A percentile compares a stretch with the other conserved stretches of the same genome.
These are phyloP conservation scores for Melanopsichium pennsylvanicum DNA, from an alignment of 1,284 basidiomycete species.

Conservation along the genomic window DNA sequence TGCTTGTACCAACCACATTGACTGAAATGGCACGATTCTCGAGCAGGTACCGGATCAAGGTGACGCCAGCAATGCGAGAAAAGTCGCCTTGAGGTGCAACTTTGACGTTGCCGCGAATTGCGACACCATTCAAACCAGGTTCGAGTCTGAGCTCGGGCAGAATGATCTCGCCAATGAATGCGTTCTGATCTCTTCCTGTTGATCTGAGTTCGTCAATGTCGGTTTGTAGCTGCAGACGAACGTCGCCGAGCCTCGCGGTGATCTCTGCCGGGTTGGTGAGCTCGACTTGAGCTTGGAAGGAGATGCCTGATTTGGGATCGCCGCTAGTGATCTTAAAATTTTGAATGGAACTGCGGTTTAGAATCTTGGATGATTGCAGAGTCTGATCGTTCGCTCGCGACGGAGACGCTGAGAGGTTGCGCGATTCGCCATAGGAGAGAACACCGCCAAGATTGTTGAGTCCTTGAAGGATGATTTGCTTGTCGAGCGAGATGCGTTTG, in stretches of 20 bases:
- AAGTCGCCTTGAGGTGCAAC: slow-evolving; percentile 8
- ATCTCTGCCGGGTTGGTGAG: slow-evolving; percentile 39
- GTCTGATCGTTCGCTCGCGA: too few relatives aligned
- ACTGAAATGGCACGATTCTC: slow-evolving; percentile 41
- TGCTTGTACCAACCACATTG: slow-evolving; percentile 19
- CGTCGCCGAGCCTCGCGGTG: slow-evolving; percentile 19
- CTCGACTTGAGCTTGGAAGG: slow-evolving; percentile 33
- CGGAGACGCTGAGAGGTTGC: neutral
- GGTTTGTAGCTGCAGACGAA: slow-evolving; percentile 21
- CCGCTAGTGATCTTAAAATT: slow-evolving; percentile 42
- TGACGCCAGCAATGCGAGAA: slow-evolving; percentile 22
- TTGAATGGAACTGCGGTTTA: slow-evolving; percentile 24
- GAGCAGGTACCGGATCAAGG: slow-evolving; percentile 39
- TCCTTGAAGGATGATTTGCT: slow-evolving; percentile 37
- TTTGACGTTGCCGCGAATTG: slow-evolving; percentile 17
- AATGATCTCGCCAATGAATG: slow-evolving; percentile 20
- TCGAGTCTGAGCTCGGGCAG: slow-evolving; percentile 28
- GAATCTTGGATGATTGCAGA: too few relatives aligned
- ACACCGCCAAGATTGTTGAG: slow-evolving; percentile 41
- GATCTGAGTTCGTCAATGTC: slow-evolving; percentile 32
- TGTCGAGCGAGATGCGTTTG: slow-evolving; percentile 39
- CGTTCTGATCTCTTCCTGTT: slow-evolving; percentile 14
- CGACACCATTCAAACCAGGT: slow-evolving; percentile 9
- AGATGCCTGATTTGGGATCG: slow-evolving; percentile 37
- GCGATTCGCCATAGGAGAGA: slow-evolving; percentile 12